These are phyloP conservation scores for Fraxinus platypoda DNA, from an alignment of 305 asterid genomes.

Conservation along the genomic window DNA sequence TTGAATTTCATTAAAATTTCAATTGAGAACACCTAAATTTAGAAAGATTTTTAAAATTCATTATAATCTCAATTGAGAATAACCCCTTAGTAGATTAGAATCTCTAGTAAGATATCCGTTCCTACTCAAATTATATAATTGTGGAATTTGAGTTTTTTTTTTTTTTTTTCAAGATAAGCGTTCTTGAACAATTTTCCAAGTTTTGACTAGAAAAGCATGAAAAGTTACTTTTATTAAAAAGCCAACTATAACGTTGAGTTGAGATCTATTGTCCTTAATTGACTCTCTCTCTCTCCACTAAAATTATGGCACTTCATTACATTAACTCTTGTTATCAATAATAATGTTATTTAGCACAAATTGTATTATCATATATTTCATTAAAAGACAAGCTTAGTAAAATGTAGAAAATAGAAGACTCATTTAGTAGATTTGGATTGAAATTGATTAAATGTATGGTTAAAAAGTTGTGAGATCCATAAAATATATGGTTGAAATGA, in stretches of 20 bases:
- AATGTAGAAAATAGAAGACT: neutral
- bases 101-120: neutral
- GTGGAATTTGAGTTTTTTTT: neutral
- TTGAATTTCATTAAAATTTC: too few species aligned
- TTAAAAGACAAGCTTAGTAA: neutral
- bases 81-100: neutral
- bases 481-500: too few species aligned
- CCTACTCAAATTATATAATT: neutral
- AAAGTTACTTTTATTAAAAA: neutral
- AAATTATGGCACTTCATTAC: neutral
- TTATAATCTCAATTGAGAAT: too few species aligned
- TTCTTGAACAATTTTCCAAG: neutral
- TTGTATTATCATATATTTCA: neutral
- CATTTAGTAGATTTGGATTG: too few species aligned
- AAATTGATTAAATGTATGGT: too few species aligned
- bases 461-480: too few species aligned
- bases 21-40: too few species aligned
- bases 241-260: neutral
- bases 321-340: neutral
- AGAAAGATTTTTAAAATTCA: neutral
- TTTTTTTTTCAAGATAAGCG: neutral
- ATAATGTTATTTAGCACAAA: neutral
- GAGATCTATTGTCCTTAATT: neutral
- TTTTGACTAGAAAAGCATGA: neutral
- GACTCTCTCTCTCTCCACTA: neutral